A percentile compares a stretch with the other conserved stretches of the same genome.
Conservation (phyloP, 768 basidiomycete genomes). For the Psilocybe cyanescens region DNA sequence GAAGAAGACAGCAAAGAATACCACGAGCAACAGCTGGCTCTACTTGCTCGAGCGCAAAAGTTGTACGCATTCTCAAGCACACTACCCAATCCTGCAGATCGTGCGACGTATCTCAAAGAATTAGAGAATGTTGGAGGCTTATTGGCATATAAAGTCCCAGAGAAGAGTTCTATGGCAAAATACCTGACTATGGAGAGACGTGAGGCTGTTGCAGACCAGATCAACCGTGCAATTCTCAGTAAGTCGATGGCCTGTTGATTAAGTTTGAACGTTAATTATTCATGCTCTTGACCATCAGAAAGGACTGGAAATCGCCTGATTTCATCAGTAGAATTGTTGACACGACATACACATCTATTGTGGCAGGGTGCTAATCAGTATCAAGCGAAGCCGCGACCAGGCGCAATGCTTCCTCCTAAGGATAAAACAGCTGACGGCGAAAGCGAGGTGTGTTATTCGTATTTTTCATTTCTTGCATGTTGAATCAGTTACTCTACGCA, state of each 20-base stretch:
- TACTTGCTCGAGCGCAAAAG: slow-evolving; percentile 66
- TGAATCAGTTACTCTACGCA: slow-evolving; percentile 23
- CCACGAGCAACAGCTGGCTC: slow-evolving; percentile 45
- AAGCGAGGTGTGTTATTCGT: slow-evolving; percentile 36
- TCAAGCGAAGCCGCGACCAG: slow-evolving; percentile 50
- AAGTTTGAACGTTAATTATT: neutral
- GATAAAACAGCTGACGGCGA: slow-evolving; percentile 37
- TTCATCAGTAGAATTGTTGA: slow-evolving; percentile 64
- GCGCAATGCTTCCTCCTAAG: slow-evolving; percentile 48
- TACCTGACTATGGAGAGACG: slow-evolving; percentile 81
- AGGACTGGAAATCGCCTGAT: slow-evolving; percentile 51
- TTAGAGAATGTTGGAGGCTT: slow-evolving; percentile 76
- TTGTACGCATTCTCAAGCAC: slow-evolving; percentile 65
- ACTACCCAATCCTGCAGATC: slow-evolving; percentile 58
- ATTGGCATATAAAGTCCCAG: slow-evolving; percentile 83
- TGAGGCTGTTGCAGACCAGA: slow-evolving; percentile 84
- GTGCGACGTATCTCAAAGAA: slow-evolving; percentile 67
- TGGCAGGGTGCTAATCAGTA: slow-evolving; percentile 61
- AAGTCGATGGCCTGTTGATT: slow-evolving; percentile 31
- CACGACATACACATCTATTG: slow-evolving; percentile 67
- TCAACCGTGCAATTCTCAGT: slow-evolving; percentile 88
- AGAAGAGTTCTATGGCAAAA: slow-evolving; percentile 71
- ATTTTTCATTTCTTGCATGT: neutral
- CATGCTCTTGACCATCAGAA: slow-evolving; percentile 39
- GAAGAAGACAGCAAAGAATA: slow-evolving; percentile 21